A percentile compares a stretch with the other conserved stretches of the same genome.
Conservation (phyloP, 1,284 basidiomycete species). For the Pseudomicrostroma phylloplanum region DNA sequence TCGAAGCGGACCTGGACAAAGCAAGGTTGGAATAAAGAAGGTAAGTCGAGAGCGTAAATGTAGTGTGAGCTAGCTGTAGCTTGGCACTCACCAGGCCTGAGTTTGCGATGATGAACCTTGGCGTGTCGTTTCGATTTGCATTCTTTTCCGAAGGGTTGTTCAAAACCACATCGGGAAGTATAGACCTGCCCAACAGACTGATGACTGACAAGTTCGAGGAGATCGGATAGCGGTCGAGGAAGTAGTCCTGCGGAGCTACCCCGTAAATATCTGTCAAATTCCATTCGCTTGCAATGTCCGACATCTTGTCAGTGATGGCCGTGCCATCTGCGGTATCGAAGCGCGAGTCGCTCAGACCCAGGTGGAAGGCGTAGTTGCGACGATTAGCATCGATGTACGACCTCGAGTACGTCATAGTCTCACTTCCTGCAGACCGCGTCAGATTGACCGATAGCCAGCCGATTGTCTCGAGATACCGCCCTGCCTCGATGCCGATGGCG, state of each 20-base stretch:
- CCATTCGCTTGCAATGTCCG: conserved; percentile 35
- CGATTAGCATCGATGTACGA: conserved; percentile 55
- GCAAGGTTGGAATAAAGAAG: neutral
- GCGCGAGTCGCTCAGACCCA: conserved; percentile 20
- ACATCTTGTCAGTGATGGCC: conserved; percentile 37
- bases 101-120: conserved; percentile 44
- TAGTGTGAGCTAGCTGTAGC: neutral
- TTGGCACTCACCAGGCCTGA: neutral
- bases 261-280: conserved; percentile 41
- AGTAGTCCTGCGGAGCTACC: conserved; percentile 46
- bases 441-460: conserved; percentile 31
- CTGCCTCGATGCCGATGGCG: conserved; percentile 43
- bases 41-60: neutral
- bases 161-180: conserved; percentile 41
- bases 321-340: conserved; percentile 40
- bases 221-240: conserved; percentile 35
- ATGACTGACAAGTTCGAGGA: conserved; percentile 34
- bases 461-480: conserved; percentile 41
- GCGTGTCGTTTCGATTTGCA: conserved; percentile 19
- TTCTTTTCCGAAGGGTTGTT: conserved; percentile 24
- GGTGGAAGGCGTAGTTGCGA: conserved; percentile 43
- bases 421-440: conserved; percentile 23
- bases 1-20: conserved; percentile 22
- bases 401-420: conserved; percentile 49
- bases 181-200: conserved; percentile 30